Conservation (phyloP, 2,329 filamentous ascomycete genomes). For the Phyllosticta citriasiana region DNA sequence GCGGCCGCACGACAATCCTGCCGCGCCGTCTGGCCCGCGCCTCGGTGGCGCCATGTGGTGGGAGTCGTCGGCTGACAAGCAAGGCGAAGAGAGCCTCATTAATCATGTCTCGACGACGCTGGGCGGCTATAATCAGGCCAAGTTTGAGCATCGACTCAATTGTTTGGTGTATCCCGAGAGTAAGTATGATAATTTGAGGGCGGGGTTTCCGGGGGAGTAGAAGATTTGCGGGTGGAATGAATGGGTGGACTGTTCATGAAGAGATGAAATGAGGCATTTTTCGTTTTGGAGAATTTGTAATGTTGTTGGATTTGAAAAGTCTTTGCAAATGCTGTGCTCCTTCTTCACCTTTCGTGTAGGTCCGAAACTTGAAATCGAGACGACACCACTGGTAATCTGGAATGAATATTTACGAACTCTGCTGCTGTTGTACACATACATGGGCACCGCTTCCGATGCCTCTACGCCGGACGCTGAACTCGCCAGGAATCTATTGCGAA, state of each 20-base stretch:
- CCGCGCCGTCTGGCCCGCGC: not conserved
- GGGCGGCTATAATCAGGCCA: slow-evolving; percentile 28
- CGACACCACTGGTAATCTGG: not conserved
- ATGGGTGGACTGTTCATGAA: not conserved
- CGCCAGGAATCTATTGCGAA: not conserved
- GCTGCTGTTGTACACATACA: not conserved
- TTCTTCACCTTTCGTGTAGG: not conserved
- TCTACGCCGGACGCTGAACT: not conserved
- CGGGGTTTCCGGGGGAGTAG: slow-evolving; percentile 29
- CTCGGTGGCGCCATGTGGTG: slow-evolving; percentile 96
- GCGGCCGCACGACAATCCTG: slow-evolving; percentile 32
- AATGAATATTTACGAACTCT: not conserved
- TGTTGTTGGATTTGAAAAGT: not conserved
- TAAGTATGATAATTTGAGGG: slow-evolving; percentile 44
- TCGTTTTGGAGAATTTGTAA: not conserved
- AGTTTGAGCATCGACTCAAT: slow-evolving; percentile 40
- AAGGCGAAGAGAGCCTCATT: slow-evolving; percentile 54
- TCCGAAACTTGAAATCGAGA: not conserved
- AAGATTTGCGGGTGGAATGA: not conserved
- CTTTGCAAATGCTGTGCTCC: not conserved
- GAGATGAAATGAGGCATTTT: not conserved
- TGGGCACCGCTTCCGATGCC: not conserved
- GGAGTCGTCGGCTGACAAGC: slow-evolving; percentile 74
- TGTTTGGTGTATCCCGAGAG: slow-evolving; percentile 42
- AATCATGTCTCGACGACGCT: slow-evolving; percentile 29